phyloP scores from a whole-genome alignment of 1,139 yeast genomes.

The Sporopachydermia cereana region DNA sequence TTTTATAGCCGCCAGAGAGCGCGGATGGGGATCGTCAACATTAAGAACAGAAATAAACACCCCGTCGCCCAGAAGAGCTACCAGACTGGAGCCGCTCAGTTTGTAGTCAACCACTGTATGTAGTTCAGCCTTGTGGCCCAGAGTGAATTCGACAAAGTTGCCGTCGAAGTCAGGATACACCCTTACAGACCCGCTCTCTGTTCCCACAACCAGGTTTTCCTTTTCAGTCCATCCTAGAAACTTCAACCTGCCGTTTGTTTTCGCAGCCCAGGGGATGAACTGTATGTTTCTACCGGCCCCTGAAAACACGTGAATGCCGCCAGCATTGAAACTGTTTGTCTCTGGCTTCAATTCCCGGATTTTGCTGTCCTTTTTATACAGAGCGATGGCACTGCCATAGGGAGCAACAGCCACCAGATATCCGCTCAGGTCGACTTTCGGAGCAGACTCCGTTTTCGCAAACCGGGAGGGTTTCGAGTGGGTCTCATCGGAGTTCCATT shows the following conservation, averaged over 20 bases:
- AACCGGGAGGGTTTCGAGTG: background rate
- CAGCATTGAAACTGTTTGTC: conserved; percentile 12
- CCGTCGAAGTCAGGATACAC: conserved; percentile 61
- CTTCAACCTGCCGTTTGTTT: conserved; percentile 42
- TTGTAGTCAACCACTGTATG: conserved; percentile 27
- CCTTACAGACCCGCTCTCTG: conserved; percentile 50
- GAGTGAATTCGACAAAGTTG: conserved; percentile 41
- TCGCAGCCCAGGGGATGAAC: conserved; percentile 33
- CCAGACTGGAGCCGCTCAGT: conserved; percentile 28
- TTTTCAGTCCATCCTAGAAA: conserved; percentile 42
- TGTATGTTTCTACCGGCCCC: conserved; percentile 41
- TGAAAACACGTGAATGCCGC: conserved; percentile 38
- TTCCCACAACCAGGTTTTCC: conserved; percentile 53
- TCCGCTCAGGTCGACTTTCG: conserved; percentile 19
- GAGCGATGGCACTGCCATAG: conserved; percentile 30
- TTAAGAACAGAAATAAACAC: conserved; percentile 25
- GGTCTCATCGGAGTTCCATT: conserved; percentile 15
- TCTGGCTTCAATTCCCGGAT: conserved; percentile 13
- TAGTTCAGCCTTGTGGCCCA: conserved; percentile 28
- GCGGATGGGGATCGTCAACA: conserved; percentile 22
- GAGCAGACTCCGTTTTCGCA: background rate
- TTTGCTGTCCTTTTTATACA: conserved; percentile 16
- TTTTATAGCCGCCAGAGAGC: conserved; percentile 14
- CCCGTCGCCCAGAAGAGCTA: conserved; percentile 23
- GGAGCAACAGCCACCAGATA: conserved; percentile 30